A percentile compares a stretch with the other conserved stretches of the same genome.
Evolutionary conservation across 106 monocot genomes (phyloP).

Genomic region (Iris macrosiphon): DNA sequence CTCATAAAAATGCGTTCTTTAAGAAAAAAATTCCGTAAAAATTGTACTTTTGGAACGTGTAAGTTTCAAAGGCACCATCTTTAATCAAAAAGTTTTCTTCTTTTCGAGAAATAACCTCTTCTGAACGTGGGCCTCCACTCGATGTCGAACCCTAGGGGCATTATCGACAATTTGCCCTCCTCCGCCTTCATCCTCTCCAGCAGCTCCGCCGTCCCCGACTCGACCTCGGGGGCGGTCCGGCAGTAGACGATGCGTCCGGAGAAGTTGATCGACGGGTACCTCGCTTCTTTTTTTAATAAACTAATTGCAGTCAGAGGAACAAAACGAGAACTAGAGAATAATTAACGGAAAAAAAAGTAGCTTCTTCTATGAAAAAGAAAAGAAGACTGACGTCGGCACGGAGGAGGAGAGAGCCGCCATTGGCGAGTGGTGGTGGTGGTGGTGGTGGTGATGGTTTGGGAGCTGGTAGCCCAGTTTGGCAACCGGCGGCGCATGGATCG

Average conservation of each 20-base stretch:
- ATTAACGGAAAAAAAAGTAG: background rate
- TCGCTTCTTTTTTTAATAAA: constrained; percentile 3
- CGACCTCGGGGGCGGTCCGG: constrained; percentile 63
- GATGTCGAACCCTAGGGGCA: constrained; percentile 82
- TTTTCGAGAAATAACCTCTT: constrained; percentile 33
- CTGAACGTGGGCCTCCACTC: constrained; percentile 78
- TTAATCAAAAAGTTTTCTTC: background rate
- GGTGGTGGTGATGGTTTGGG: background rate
- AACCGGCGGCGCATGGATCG: constrained; percentile 33
- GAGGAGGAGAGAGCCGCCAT: constrained; percentile 2
- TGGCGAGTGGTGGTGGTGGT: background rate
- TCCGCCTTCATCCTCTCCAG: constrained; percentile 35
- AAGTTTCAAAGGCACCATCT: no score
- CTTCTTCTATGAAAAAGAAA: background rate
- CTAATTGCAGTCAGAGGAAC: background rate
- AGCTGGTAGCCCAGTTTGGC: constrained; percentile 26
- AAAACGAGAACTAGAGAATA: background rate
- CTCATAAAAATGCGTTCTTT: background rate
- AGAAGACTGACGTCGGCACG: constrained; percentile 20
- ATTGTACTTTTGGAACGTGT: no score
- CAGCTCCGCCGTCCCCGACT: constrained; percentile 50
- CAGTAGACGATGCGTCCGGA: constrained; percentile 61
- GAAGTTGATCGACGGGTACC: constrained; percentile 48
- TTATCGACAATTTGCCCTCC: constrained; percentile 17
- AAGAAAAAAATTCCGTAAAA: background rate